Conservation (phyloP, 495 filamentous ascomycete genomes). For the Bombardia bombarda region DNA sequence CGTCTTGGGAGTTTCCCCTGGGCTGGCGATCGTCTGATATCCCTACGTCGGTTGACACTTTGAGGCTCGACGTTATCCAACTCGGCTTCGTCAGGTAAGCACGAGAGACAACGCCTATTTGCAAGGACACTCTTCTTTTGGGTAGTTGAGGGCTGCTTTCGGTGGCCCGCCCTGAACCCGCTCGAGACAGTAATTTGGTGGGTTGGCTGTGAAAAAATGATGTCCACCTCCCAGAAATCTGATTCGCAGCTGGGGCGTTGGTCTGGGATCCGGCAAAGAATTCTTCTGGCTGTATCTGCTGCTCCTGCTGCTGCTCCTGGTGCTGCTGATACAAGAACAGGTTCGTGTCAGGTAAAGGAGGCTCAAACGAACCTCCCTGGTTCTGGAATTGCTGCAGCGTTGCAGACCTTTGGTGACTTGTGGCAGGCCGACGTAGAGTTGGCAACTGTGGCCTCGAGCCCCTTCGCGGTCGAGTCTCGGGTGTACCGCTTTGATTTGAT, state of each 20-base stretch:
- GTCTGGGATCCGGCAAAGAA: conserved; percentile 6
- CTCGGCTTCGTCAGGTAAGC: conserved; percentile 26
- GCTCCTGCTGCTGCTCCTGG: conserved; percentile 30
- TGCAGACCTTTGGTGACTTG: conserved; percentile 77
- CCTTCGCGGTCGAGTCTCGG: conserved; percentile 24
- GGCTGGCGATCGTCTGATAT: background rate
- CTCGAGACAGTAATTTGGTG: conserved; percentile 10
- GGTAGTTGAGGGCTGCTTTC: conserved; percentile 24
- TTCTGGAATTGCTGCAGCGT: conserved; percentile 49
- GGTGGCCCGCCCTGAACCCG: conserved; percentile 11
- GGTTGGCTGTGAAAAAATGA: conserved; percentile 39
- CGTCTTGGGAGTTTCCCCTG: conserved; percentile 4
- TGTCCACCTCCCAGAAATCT: conserved; percentile 28
- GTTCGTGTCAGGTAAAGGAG: conserved; percentile 17
- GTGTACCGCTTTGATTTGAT: conserved; percentile 45
- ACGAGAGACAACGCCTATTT: conserved; percentile 9
- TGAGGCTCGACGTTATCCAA: conserved; percentile 16
- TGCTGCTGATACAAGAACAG: no score
- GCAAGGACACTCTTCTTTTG: conserved; percentile 18
- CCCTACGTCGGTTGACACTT: conserved; percentile 6
- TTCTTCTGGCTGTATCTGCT: conserved; percentile 15
- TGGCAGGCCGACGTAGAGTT: conserved; percentile 67
- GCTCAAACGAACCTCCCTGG: conserved; percentile 9
- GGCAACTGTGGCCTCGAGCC: conserved; percentile 47
- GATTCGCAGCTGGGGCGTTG: conserved; percentile 10